Base-by-base conservation (phyloP, 257 asterid species). In the Rauvolfia tetraphylla region DNA sequence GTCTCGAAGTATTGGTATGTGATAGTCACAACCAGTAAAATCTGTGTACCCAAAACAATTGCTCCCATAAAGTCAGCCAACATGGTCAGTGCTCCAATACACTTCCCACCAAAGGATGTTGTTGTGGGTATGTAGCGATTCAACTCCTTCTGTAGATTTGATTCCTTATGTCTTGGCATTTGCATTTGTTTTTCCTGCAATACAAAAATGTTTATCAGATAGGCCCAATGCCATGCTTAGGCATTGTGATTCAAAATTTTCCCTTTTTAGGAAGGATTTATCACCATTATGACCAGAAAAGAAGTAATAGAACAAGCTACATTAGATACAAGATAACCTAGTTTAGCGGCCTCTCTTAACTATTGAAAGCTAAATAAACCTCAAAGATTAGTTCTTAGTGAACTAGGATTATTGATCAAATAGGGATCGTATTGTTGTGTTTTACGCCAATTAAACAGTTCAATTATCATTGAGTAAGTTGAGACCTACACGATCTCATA, bases 11-110 rank as follows among this genome's bases (percentile, higher is more conserved):
- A 88, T 79, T 89, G 95, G 80, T 88, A 89, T 69, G 88, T 88
- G 84, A 89, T 89, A 1, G 95, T 86, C n/a, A 88, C 95, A 0
- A 92, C 95, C 14, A 90, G 89, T 22, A 90, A 85, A 68, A 90
- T 90, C 51, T 92, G 92, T n/a, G 95, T 90, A 73, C 95, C 1
- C n/a, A 92, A 90, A 65, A 92, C 95, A 51, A 90, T 90, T 8
- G 95, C 95, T 58, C 95, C 95, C 92, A n/a, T 90, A 72, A 90
- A 77, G 58, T 90, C 95, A 7, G 95, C 95, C 86, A 90, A 82
- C 51, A 88, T 92, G 0, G 91, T 90, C 76, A 88, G 77, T 33
- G 95, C 95, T 75, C 95, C 95, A 12, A 90, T 88, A 83, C 94
- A 89, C 69, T 89, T 84, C 34, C 96, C 96, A 65, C 96, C 96